Base-by-base conservation (phyloP, 805 yeast species). In the Lipomyces mesembrius region DNA sequence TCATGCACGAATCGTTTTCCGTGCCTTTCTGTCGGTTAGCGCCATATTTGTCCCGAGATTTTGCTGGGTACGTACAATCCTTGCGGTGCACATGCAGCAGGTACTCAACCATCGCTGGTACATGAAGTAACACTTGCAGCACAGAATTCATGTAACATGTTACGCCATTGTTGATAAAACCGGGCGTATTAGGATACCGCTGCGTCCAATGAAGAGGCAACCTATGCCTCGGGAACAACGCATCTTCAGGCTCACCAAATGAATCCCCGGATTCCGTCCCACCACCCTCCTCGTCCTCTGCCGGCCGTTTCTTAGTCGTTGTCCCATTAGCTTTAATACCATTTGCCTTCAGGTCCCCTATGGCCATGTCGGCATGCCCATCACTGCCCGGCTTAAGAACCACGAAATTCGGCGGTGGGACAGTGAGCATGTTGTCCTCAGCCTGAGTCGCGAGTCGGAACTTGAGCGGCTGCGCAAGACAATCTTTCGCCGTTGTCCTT, bases 101-200 rank as follows among this genome's bases (percentile, higher is more conserved):
- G 75, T 93, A 95, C 76, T 91, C 94, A 73, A 90, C 90, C 64
- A 94, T 78, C 3, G 98, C 96, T 7, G 99, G 98, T 22, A 92
- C 87, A 75, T 94, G 99, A 46, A 93, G 79, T 82, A 95, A 79
- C 0, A 96, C 88, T 80, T 94, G 98, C 32, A 95, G 88, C 1
- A 98, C 98, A 6, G 97, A 89, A 77, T 95, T 94, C 85, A 94
- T 93, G 79, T 94, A 94, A 77, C 99, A 94, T 2, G 98, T 94
- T 57, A 95, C 98, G 53, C 98, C 98, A 72, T 89, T 93, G 77
- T 94, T 94, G 60, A 90, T 78, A 60, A 94, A 80, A 0, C 99
- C 99, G 11, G 74, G 73, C 2, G 72, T 67, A 14, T 34, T 12
- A 2, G 32, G 39, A 22, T 63, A 67, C 20, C 63, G 27, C 49